Evolutionary conservation across 1,284 basidiomycete species (phyloP).

Genomic region (Xerocomus minutiporus): DNA sequence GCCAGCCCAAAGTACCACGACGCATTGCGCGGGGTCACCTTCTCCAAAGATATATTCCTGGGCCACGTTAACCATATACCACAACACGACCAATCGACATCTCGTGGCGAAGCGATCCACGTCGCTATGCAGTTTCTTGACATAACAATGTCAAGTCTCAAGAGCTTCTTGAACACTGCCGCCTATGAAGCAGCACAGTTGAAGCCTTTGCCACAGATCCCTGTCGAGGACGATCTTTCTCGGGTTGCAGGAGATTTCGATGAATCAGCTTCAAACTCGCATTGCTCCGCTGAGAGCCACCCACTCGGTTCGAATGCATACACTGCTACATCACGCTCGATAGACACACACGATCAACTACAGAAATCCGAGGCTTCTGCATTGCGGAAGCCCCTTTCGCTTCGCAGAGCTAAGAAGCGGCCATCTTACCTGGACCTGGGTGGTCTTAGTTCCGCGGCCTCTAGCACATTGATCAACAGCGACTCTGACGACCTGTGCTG

Average conservation of each 20-base stretch:
- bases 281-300: conserved; percentile 7
- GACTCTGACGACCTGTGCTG: conserved; percentile 12
- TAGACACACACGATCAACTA: neutral
- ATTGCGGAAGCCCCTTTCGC: conserved; percentile 15
- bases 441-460: conserved; percentile 9
- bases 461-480: conserved; percentile 21
- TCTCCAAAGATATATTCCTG: conserved; percentile 26
- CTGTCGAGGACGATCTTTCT: conserved; percentile 4
- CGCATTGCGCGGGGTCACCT: conserved; percentile 21
- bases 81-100: neutral
- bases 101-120: conserved; percentile 15
- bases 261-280: neutral
- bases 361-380: conserved; percentile 12
- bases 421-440: conserved; percentile 8
- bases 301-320: neutral
- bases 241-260: conserved; percentile 5
- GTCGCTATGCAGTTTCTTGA: conserved; percentile 25
- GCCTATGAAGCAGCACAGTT: conserved; percentile 27
- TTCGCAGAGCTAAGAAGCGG: conserved; percentile 12
- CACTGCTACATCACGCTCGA: neutral
- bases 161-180: conserved; percentile 21
- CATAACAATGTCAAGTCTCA: conserved; percentile 26
- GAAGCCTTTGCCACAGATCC: conserved; percentile 28
- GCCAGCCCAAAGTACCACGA: conserved; percentile 22
- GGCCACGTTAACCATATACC: conserved; percentile 20